Percentiles rank a stretch among this genome's conserved stretches.
Evolutionary conservation across 2,329 filamentous ascomycete species (phyloP).

Genomic region (Chaetomiaceae sp.): DNA sequence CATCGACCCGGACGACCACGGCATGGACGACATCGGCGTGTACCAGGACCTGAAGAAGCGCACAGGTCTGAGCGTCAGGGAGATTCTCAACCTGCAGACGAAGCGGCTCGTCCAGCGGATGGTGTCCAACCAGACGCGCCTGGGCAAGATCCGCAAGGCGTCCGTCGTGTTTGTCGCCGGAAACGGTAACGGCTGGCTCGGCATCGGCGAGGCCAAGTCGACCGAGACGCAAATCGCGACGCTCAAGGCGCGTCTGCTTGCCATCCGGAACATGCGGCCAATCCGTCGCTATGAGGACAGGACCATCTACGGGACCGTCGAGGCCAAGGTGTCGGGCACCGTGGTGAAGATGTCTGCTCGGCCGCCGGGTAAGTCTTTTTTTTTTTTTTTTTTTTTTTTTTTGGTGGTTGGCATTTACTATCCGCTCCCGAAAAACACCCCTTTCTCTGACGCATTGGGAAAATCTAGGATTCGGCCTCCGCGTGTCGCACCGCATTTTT

Average conservation of each 20-base stretch:
- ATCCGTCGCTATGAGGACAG: slow-evolving; percentile 85
- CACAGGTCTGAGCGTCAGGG: slow-evolving; percentile 49
- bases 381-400: background rate
- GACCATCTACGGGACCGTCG: slow-evolving; percentile 83
- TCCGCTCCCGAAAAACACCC: no score
- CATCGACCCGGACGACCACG: slow-evolving; percentile 47
- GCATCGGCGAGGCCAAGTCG: slow-evolving; percentile 86
- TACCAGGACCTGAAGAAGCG: slow-evolving; percentile 51
- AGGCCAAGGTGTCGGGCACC: slow-evolving; percentile 82
- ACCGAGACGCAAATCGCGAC: slow-evolving; percentile 64
- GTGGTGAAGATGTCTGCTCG: slow-evolving; percentile 76
- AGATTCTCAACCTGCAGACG: slow-evolving; percentile 53
- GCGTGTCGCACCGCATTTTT: slow-evolving; percentile 86
- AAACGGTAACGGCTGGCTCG: slow-evolving; percentile 79
- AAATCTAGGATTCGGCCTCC: slow-evolving; percentile 81
- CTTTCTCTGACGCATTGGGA: background rate
- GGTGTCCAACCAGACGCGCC: slow-evolving; percentile 89
- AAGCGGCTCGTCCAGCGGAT: slow-evolving; percentile 70
- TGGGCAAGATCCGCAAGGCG: slow-evolving; percentile 80
- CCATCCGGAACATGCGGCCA: slow-evolving; percentile 90
- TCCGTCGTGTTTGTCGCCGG: slow-evolving; percentile 80
- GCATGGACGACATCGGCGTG: slow-evolving; percentile 46
- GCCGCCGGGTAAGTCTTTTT: slow-evolving; percentile 69
- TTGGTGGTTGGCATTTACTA: no score
- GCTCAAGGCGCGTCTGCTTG: slow-evolving; percentile 71